Conservation (phyloP, 2,329 filamentous ascomycete species). For the Claviceps maximensis region DNA sequence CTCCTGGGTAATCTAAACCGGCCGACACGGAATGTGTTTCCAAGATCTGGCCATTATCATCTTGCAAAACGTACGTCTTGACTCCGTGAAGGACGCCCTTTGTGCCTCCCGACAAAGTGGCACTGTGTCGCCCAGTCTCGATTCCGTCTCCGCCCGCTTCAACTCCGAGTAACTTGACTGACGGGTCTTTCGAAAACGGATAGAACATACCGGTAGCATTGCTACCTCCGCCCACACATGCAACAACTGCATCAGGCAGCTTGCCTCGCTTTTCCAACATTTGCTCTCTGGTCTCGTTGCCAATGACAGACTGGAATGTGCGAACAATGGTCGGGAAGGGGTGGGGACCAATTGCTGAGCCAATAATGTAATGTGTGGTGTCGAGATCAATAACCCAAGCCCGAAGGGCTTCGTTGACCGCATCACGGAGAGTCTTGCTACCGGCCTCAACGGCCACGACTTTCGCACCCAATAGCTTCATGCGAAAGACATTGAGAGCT, state of each 20-base stretch:
- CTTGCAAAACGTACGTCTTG: conserved; percentile 87
- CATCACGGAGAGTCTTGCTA: conserved; percentile 67
- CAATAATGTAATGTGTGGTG: conserved; percentile 96
- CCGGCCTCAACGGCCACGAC: conserved; percentile 90
- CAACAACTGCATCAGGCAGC: conserved; percentile 89
- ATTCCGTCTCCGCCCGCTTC: conserved; percentile 91
- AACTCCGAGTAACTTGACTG: conserved; percentile 81
- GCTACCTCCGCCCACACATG: conserved; percentile 88
- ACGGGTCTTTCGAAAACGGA: conserved; percentile 75
- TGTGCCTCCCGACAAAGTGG: conserved; percentile 72
- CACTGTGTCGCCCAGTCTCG: conserved; percentile 73
- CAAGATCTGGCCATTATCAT: conserved; percentile 80
- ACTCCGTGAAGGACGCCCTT: conserved; percentile 95
- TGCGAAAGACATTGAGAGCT: conserved; percentile 95
- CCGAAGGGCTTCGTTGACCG: conserved; percentile 90
- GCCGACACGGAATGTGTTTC: conserved; percentile 96
- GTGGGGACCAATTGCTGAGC: conserved; percentile 92
- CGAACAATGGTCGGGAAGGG: conserved; percentile 96
- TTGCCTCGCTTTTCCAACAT: conserved; percentile 75
- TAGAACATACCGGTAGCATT: conserved; percentile 98
- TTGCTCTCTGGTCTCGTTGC: conserved; percentile 84
- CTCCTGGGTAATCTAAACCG: conserved; percentile 91
- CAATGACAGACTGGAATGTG: conserved; percentile 95
- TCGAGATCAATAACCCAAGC: conserved; percentile 88
- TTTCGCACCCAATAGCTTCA: conserved; percentile 86